These are phyloP conservation scores for Aspergillus fumigatus DNA, from an alignment of 2,329 filamentous ascomycete species.

Conservation along the genomic window DNA sequence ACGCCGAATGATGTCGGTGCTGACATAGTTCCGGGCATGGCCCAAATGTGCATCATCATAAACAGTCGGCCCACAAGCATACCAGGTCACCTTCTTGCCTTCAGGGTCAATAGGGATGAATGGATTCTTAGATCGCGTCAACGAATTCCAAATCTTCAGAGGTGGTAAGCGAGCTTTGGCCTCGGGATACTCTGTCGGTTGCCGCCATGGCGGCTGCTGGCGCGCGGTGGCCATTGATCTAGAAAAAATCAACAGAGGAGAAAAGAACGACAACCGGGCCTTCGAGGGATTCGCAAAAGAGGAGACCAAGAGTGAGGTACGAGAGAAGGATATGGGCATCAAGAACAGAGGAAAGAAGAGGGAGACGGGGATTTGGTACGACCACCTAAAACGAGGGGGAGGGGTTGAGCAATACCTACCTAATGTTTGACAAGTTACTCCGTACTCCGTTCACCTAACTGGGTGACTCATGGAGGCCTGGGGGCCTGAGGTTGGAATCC, in stretches of 20 bases:
- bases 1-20: constrained; percentile 79
- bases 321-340: constrained; percentile 21
- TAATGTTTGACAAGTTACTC: constrained; percentile 10
- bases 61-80: constrained; percentile 82
- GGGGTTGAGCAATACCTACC: constrained; percentile 14
- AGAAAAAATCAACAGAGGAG: constrained; percentile 12
- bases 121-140: constrained; percentile 68
- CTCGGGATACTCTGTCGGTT: constrained; percentile 31
- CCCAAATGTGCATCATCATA: constrained; percentile 79
- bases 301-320: constrained; percentile 9
- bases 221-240: constrained; percentile 26
- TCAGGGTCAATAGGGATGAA: constrained; percentile 69
- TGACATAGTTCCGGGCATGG: constrained; percentile 86
- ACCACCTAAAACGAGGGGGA: constrained; percentile 4
- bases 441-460: constrained; percentile 1
- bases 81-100: constrained; percentile 71
- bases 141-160: constrained; percentile 74
- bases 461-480: constrained; percentile 4
- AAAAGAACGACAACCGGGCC: constrained; percentile 11
- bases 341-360: constrained; percentile 15
- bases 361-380: constrained; percentile 7
- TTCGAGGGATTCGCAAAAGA: constrained; percentile 10
- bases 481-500: background rate
- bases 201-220: constrained; percentile 44
- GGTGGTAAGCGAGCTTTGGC: constrained; percentile 42